A percentile compares a stretch with the other conserved stretches of the same genome.
Conservation (phyloP, 305 asterid genomes). For the Rubia tinctorum region DNA sequence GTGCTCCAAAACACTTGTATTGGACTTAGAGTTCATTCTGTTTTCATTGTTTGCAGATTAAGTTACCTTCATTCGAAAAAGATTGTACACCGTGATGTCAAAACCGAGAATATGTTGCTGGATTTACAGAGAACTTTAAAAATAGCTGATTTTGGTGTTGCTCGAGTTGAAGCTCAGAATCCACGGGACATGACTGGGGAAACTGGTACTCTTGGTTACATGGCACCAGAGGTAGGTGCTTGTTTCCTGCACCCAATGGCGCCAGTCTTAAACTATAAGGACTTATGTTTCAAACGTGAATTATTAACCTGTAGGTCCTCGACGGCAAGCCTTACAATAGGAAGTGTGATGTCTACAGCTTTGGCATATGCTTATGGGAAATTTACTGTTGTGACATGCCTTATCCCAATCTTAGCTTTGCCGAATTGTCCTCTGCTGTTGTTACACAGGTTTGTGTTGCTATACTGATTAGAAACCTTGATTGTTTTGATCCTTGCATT, state of each 20-base stretch:
- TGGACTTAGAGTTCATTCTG: background rate
- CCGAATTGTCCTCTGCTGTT: no score
- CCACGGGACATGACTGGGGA: no score
- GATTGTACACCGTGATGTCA: constrained; percentile 87
- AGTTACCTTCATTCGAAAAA: constrained; percentile 80
- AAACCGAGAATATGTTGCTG: constrained; percentile 81
- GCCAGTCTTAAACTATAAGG: no score
- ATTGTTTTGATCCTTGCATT: background rate
- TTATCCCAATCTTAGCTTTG: no score
- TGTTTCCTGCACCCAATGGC: background rate
- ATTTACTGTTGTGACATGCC: no score
- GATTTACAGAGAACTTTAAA: constrained; percentile 30
- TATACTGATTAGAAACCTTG: background rate
- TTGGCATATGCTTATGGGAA: no score
- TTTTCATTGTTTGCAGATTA: constrained; percentile 42
- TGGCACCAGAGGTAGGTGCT: constrained; percentile 86
- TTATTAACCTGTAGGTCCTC: constrained; percentile 9
- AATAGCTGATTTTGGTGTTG: no score
- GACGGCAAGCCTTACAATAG: no score
- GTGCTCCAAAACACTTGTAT: background rate
- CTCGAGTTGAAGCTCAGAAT: no score
- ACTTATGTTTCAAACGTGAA: background rate
- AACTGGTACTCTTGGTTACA: constrained; percentile 23
- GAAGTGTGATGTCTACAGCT: no score
- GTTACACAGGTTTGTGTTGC: constrained; percentile 33